Evolutionary conservation across 164 flowering plant species (phyloP).

Genomic region (Saururus chinensis): DNA sequence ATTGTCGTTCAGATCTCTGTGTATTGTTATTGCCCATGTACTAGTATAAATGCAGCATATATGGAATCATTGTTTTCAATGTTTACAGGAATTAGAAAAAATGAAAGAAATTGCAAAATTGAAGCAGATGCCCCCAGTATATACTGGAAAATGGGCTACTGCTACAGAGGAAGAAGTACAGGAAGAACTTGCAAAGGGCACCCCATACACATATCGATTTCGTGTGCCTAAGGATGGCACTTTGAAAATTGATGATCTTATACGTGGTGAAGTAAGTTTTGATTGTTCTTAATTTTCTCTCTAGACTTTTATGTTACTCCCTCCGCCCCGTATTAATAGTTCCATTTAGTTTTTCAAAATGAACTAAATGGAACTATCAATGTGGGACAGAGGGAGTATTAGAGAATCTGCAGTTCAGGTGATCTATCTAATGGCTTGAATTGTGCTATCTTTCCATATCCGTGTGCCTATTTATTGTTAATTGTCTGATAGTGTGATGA

Average conservation of each 20-base stretch:
- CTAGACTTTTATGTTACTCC: too few relatives aligned
- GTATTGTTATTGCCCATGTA: neutral
- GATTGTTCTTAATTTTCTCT: slow-evolving; percentile 2
- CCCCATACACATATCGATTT: slow-evolving; percentile 84
- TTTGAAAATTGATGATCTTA: slow-evolving; percentile 75
- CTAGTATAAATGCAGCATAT: neutral
- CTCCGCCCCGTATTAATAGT: too few relatives aligned
- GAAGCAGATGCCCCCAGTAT: slow-evolving; percentile 78
- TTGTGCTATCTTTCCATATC: neutral
- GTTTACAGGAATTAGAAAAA: slow-evolving; percentile 65
- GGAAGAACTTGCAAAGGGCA: slow-evolving; percentile 70
- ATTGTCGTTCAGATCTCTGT: neutral
- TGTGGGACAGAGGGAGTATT: too few relatives aligned
- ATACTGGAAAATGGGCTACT: slow-evolving; percentile 83
- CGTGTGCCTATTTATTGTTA: slow-evolving; percentile 1
- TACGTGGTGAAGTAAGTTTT: slow-evolving; percentile 75
- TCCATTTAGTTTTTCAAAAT: too few relatives aligned
- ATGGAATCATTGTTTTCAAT: neutral
- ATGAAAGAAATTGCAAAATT: slow-evolving; percentile 86
- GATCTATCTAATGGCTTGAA: neutral
- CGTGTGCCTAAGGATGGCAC: slow-evolving; percentile 82
- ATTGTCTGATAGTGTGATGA: slow-evolving; percentile 25
- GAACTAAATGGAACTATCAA: too few relatives aligned
- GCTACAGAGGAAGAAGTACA: slow-evolving; percentile 67
- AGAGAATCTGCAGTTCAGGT: neutral